Evolutionary conservation across 2,329 filamentous ascomycete genomes (phyloP).

Genomic region (Exserohilum turcica): DNA sequence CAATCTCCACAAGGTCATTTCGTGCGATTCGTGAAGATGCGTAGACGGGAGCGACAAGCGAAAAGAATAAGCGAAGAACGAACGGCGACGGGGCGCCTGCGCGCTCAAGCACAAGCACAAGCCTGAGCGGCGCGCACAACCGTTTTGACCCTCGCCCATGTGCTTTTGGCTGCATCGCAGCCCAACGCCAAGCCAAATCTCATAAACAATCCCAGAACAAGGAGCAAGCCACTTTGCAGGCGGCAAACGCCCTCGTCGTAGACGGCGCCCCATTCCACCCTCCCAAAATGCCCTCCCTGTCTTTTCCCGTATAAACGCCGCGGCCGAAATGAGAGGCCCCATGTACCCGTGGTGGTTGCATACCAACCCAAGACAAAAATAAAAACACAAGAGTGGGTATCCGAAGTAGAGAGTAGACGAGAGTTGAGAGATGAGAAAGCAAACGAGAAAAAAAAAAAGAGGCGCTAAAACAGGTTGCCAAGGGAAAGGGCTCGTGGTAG

Average conservation of each 20-base stretch:
- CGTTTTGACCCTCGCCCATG: conserved; percentile 3
- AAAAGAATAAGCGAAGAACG: conserved; percentile 3
- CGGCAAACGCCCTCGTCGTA: conserved; percentile 7
- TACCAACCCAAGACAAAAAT: conserved; percentile 18
- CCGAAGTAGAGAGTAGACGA: conserved; percentile 14
- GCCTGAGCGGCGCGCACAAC: conserved; percentile 1
- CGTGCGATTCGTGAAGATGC: conserved; percentile 3
- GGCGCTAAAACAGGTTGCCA: conserved; percentile 4
- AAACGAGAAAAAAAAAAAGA: neutral
- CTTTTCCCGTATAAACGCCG: conserved; percentile 26
- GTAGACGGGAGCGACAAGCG: conserved; percentile 11
- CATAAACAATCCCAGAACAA: conserved; percentile 1
- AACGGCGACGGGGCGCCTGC: neutral
- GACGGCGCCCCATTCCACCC: neutral
- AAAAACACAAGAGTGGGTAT: conserved; percentile 31
- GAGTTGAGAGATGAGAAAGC: conserved; percentile 8
- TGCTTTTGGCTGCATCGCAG: conserved; percentile 9
- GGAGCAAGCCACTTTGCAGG: conserved; percentile 6
- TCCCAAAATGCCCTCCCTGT: conserved; percentile 9
- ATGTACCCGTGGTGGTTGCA: conserved; percentile 8
- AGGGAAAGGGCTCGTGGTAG: conserved; percentile 25
- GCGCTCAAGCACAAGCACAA: neutral
- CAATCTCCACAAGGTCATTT: conserved; percentile 6
- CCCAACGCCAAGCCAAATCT: conserved; percentile 13
- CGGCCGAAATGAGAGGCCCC: conserved; percentile 20